These are phyloP conservation scores for Coffea humblotiana DNA, from an alignment of 305 asterid genomes.

Conservation along the genomic window DNA sequence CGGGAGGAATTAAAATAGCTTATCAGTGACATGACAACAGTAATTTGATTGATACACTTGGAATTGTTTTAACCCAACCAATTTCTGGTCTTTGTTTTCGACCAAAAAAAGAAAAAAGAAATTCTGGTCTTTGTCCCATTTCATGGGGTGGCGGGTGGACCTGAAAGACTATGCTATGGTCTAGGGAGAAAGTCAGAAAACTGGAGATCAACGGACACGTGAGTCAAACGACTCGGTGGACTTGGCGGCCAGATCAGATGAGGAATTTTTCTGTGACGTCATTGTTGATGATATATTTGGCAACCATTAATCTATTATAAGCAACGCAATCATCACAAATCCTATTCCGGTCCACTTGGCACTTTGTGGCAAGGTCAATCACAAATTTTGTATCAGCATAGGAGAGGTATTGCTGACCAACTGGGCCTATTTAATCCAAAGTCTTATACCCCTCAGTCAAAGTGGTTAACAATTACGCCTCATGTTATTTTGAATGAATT, in stretches of 20 bases:
- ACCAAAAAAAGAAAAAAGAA: no score
- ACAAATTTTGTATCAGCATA: neutral
- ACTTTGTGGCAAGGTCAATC: neutral
- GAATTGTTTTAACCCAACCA: neutral
- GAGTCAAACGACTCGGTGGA: conserved; percentile 19
- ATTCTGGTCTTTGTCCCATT: no score
- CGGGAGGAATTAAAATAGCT: neutral
- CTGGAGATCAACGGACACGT: conserved; percentile 9
- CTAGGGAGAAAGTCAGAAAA: neutral
- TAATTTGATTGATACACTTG: neutral
- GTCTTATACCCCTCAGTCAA: no score
- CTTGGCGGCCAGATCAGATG: conserved; percentile 20
- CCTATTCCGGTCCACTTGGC: neutral
- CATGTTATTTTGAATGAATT: no score
- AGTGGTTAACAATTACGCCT: no score
- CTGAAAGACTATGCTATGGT: neutral
- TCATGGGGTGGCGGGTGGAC: neutral
- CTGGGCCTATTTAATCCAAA: neutral
- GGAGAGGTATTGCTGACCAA: neutral
- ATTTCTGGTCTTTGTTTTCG: neutral
- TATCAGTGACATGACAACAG: neutral
- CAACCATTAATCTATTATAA: neutral
- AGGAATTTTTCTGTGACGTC: neutral
- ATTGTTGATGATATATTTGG: neutral
- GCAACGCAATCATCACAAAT: neutral